Evolutionary conservation across 2,329 filamentous ascomycete genomes (phyloP).

Genomic region (Fusarium sambucinum): DNA sequence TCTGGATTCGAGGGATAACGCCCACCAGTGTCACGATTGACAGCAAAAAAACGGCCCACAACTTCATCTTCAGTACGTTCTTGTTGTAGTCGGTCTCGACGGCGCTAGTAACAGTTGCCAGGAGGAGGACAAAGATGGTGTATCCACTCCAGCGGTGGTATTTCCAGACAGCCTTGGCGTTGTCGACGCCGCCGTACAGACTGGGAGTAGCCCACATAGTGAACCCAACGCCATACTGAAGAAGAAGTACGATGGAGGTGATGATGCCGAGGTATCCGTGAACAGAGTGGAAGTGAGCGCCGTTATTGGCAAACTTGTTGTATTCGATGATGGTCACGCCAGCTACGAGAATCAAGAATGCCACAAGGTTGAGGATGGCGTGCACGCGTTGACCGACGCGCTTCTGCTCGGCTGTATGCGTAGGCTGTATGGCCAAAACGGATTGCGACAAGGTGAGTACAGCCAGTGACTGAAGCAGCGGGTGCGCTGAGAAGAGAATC

Average conservation of each 20-base stretch:
- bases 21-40: constrained; percentile 76
- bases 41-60: constrained; percentile 80
- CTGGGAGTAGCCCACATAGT: constrained; percentile 82
- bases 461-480: constrained; percentile 76
- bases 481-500: constrained; percentile 89
- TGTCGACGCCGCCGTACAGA: constrained; percentile 82
- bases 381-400: constrained; percentile 70
- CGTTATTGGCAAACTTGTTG: constrained; percentile 80
- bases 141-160: constrained; percentile 88
- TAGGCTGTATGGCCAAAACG: constrained; percentile 88
- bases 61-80: constrained; percentile 75
- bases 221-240: constrained; percentile 84
- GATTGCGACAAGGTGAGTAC: constrained; percentile 82
- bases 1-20: constrained; percentile 81
- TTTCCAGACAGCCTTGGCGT: constrained; percentile 88
- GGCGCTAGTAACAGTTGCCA: constrained; percentile 80
- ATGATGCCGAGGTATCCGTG: constrained; percentile 87
- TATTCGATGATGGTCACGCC: constrained; percentile 80
- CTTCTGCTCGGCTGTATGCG: constrained; percentile 82
- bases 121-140: constrained; percentile 73
- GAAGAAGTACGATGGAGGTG: constrained; percentile 75
- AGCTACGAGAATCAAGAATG: constrained; percentile 70
- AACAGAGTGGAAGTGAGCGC: constrained; percentile 80
- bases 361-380: constrained; percentile 75
- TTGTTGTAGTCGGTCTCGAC: constrained; percentile 81